Evolutionary conservation across 805 yeast genomes (phyloP).

Genomic region (Saturnispora sekii): DNA sequence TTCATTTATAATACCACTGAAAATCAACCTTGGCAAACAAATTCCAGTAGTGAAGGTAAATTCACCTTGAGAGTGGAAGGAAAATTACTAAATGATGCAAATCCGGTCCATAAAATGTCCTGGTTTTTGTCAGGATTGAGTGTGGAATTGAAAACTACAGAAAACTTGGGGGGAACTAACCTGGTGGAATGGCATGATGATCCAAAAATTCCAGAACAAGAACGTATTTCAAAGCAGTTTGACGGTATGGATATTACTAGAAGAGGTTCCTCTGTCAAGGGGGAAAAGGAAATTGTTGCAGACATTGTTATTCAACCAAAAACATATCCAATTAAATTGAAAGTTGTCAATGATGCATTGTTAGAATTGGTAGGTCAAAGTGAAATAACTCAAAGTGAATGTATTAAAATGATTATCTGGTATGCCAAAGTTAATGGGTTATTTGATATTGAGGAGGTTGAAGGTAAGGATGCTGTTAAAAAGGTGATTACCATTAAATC

Average conservation of each 20-base stretch:
- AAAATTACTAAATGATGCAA: conserved; percentile 43
- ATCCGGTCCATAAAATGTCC: conserved; percentile 56
- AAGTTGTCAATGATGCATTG: conserved; percentile 51
- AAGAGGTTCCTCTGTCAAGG: conserved; percentile 40
- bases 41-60: no score
- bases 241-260: conserved; percentile 89
- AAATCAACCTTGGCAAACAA: conserved; percentile 80
- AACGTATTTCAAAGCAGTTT: conserved; percentile 38
- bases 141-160: conserved; percentile 48
- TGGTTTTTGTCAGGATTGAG: conserved; percentile 76
- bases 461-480: conserved; percentile 9
- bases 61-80: conserved; percentile 78
- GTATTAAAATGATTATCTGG: conserved; percentile 37
- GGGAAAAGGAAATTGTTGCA: conserved; percentile 45
- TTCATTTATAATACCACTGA: conserved; percentile 74
- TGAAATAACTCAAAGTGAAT: conserved; percentile 78
- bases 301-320: conserved; percentile 75
- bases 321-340: conserved; percentile 58
- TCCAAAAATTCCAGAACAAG: conserved; percentile 23
- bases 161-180: conserved; percentile 16
- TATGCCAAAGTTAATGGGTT: conserved; percentile 29
- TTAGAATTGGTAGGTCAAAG: conserved; percentile 62
- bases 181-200: conserved; percentile 89
- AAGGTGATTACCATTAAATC: conserved; percentile 25
- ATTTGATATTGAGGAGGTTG: conserved; percentile 26